Evolutionary conservation across 2,329 filamentous ascomycete species (phyloP), one percentile per base, ranked within the genome.

Genomic region (Epichloe uncinata): DNA sequence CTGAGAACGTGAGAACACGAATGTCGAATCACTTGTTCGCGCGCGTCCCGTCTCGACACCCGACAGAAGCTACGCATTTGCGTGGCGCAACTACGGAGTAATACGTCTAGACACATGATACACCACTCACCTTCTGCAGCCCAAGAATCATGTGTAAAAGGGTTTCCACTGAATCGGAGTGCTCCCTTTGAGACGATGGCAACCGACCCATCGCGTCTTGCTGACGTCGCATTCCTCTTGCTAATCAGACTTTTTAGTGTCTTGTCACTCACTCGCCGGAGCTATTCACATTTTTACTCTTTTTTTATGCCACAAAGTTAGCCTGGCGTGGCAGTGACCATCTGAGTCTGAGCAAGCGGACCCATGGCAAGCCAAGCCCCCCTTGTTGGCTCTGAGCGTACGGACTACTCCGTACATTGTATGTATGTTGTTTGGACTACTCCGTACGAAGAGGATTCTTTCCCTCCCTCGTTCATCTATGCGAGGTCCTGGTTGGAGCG

Each of bases 331-430:
- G 26, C 9, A 30, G 26, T 30, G 26, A 30, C 8, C 26, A 30
- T 30, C 26, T 30, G 26, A 30, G 42, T 43, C 22, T 51, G 47
- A 44, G 38, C 37, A 47, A 44, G 47, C 38, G 51, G 48, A 34
- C 36, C 50, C 50, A 37, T 37, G 6, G 42, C 44, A 36, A 50
- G 34, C 20, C 16, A 16, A 16, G 16, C 48, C 51, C 48, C 51
- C 48, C 48, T 45, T 46, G 50, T 52, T 47, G 44, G 51, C 44
- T 9, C 26, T 33, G 44, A 41, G 43, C 48, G 33, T 40, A 16
- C 16, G 16, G 16, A 16, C 16, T 16, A 42, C 20, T 45, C 35
- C 38, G 35, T 35, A 47, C 44, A 45, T 16, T 16, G 16, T 38
- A 52, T n/a, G 18, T 34, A 36, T 15, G 20, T n/a, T 43, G 33